Percentiles rank a stretch among this genome's conserved stretches.
These are phyloP conservation scores for Fusarium oxysporum DNA, from an alignment of 2,329 filamentous ascomycete species.

Conservation along the genomic window DNA sequence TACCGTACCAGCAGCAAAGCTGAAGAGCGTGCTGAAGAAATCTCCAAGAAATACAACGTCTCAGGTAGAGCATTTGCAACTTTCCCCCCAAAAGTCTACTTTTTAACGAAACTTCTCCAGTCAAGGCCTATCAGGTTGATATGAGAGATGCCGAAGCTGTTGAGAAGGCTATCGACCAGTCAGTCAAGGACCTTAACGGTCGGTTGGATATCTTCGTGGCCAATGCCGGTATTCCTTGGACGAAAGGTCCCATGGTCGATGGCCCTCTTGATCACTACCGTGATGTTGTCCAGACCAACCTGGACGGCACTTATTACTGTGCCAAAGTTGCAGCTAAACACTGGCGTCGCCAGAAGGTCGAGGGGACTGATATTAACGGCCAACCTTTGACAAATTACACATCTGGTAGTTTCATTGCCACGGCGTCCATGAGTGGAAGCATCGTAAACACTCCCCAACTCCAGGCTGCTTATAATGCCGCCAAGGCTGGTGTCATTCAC, in stretches of 20 bases:
- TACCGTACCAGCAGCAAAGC: conserved; percentile 74
- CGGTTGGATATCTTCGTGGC: conserved; percentile 81
- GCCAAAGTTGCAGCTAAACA: conserved; percentile 74
- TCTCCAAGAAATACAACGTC: conserved; percentile 72
- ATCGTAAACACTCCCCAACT: conserved; percentile 65
- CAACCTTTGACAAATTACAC: conserved; percentile 40
- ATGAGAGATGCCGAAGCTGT: conserved; percentile 64
- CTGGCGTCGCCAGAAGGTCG: conserved; percentile 74
- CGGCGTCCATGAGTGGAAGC: conserved; percentile 61
- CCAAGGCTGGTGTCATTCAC: conserved; percentile 67
- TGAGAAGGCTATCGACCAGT: conserved; percentile 59
- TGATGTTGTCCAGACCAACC: conserved; percentile 74
- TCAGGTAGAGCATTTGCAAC: conserved; percentile 60
- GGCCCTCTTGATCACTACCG: conserved; percentile 74
- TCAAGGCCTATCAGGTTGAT: conserved; percentile 70
- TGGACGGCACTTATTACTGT: conserved; percentile 81
- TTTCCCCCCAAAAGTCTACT: neutral
- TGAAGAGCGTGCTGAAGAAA: conserved; percentile 67
- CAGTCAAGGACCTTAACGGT: conserved; percentile 73
- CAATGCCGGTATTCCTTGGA: conserved; percentile 80
- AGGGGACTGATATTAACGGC: conserved; percentile 60
- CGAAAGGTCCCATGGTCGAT: conserved; percentile 73
- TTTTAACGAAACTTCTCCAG: conserved; percentile 50
- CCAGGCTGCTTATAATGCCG: conserved; percentile 67
- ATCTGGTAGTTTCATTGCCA: conserved; percentile 64